Conservation (phyloP, 169 alveolate genomes). For the Plasmodium falciparum region DNA sequence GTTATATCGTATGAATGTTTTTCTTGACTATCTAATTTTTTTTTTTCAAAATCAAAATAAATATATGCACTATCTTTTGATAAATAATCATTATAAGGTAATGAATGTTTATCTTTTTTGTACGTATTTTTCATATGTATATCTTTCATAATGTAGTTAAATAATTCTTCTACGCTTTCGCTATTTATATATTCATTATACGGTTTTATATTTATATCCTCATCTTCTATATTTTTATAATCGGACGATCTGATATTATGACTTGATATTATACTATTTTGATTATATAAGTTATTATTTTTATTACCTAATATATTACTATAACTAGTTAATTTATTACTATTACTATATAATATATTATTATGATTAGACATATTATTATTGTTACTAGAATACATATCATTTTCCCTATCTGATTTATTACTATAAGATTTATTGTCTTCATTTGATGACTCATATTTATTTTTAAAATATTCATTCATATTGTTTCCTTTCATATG, state of each 20-base stretch:
- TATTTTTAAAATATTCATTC: constrained; percentile 22
- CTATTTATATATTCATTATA: constrained; percentile 11
- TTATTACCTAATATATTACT: too few relatives aligned
- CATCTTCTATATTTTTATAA: too few relatives aligned
- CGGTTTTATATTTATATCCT: too few relatives aligned
- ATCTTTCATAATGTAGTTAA: constrained; percentile 1
- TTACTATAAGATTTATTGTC: not conserved
- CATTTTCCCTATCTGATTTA: too few relatives aligned
- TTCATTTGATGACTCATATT: constrained; percentile 19
- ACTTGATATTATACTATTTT: too few relatives aligned
- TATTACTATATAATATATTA: too few relatives aligned
- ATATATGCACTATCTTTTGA: constrained; percentile 47
- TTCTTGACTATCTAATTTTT: constrained; percentile 10
- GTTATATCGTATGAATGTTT: constrained; percentile 3
- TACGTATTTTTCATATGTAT: not conserved
- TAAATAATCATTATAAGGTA: constrained; percentile 2
- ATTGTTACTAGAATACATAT: too few relatives aligned
- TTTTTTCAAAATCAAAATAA: constrained; percentile 64
- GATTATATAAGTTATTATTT: too few relatives aligned
- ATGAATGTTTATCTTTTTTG: too few relatives aligned
- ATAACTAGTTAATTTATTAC: too few relatives aligned
- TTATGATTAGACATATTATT: too few relatives aligned
- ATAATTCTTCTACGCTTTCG: not conserved
- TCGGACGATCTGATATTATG: too few relatives aligned
- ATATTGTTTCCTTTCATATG: not conserved